Percentiles rank a stretch among this genome's conserved stretches.
Evolutionary conservation across 257 asterid genomes (phyloP).

Genomic region (Jasminum sambac): DNA sequence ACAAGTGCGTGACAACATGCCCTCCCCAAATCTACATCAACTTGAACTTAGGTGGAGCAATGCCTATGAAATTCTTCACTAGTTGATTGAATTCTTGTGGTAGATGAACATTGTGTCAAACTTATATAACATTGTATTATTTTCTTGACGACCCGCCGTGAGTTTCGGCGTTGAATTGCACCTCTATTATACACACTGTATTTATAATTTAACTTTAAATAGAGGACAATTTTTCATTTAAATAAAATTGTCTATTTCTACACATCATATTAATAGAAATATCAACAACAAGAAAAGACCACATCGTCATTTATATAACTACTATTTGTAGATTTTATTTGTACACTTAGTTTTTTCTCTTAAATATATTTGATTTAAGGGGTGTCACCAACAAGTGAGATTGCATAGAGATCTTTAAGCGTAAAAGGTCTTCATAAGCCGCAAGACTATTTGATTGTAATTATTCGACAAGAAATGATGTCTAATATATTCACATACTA

Average conservation of each 20-base stretch:
- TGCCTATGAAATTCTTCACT: background rate
- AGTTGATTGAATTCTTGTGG: background rate
- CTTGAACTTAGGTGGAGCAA: background rate
- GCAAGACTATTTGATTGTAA: background rate
- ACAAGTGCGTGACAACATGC: no score
- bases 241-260: background rate
- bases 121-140: background rate
- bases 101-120: conserved; percentile 2
- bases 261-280: no score
- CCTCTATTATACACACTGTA: no score
- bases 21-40: conserved; percentile 20
- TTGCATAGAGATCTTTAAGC: background rate
- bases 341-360: no score
- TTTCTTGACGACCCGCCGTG: background rate
- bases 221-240: no score
- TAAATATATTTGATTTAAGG: background rate
- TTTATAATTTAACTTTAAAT: no score
- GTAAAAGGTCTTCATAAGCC: background rate
- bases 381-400: background rate
- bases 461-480: background rate
- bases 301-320: no score
- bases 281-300: no score
- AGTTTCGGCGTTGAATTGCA: background rate
- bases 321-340: no score
- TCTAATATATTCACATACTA: background rate